Evolutionary conservation across 768 basidiomycete species (phyloP).

Genomic region (Rickenella mellea): DNA sequence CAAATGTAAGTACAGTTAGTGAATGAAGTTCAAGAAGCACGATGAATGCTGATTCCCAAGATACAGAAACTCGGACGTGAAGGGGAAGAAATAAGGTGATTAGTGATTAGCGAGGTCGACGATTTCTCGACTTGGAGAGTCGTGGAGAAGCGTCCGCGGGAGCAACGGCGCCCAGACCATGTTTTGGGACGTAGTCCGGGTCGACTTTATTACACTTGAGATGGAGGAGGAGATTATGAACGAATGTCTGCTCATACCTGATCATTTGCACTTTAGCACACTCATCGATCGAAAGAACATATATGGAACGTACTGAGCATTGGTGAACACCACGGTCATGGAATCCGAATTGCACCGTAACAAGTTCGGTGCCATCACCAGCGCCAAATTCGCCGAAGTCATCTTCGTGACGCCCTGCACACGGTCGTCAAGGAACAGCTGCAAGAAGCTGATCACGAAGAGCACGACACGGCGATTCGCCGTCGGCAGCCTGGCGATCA

Average conservation of each 20-base stretch:
- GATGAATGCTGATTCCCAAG: no score
- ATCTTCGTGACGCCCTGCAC: constrained; percentile 74
- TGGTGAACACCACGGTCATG: constrained; percentile 86
- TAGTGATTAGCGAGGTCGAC: constrained; percentile 18
- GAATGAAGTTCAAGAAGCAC: no score
- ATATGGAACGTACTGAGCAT: constrained; percentile 61
- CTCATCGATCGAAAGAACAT: constrained; percentile 4
- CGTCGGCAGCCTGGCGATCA: constrained; percentile 72
- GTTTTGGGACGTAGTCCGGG: constrained; percentile 63
- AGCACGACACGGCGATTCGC: constrained; percentile 80
- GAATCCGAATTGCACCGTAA: constrained; percentile 79
- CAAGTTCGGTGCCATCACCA: constrained; percentile 90
- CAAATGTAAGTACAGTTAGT: no score
- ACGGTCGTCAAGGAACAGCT: constrained; percentile 75
- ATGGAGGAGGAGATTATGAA: constrained; percentile 74
- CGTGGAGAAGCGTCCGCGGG: constrained; percentile 30
- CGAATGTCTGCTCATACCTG: constrained; percentile 84
- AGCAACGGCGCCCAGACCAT: constrained; percentile 60
- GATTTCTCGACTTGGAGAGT: constrained; percentile 46
- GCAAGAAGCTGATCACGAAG: constrained; percentile 85
- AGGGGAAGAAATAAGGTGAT: no score
- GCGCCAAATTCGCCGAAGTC: constrained; percentile 80
- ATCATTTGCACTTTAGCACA: constrained; percentile 3
- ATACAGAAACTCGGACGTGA: no score
- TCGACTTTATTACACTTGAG: constrained; percentile 73